Evolutionary conservation across 305 asterid species (phyloP).

Genomic region (Withania somnifera): DNA sequence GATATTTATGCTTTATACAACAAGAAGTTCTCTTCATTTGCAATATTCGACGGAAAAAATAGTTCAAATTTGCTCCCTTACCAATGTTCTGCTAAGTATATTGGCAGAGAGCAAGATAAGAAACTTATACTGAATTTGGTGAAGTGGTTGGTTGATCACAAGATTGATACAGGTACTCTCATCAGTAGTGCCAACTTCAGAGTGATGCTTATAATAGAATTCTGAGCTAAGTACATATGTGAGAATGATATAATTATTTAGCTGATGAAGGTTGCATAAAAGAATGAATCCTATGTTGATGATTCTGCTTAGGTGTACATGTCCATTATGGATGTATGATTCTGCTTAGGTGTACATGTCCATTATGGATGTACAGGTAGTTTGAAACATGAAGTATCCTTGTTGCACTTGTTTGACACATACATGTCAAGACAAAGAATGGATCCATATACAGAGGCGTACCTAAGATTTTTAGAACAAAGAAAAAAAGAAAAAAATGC

Average conservation of each 20-base stretch:
- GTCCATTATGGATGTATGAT: background rate
- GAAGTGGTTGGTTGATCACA: slow-evolving; percentile 31
- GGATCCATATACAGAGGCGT: too few species aligned
- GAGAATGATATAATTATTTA: background rate
- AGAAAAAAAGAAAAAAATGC: too few species aligned
- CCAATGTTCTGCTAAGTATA: slow-evolving; percentile 37
- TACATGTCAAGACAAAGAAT: background rate
- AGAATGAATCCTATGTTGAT: background rate
- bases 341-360: background rate
- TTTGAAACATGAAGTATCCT: background rate
- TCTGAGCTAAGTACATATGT: background rate
- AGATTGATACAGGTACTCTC: slow-evolving; percentile 23
- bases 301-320: background rate
- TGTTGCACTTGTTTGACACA: background rate
- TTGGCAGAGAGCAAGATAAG: slow-evolving; percentile 43
- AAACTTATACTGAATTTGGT: slow-evolving; percentile 25
- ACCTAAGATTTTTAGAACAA: too few species aligned
- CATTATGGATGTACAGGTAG: background rate
- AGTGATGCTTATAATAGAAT: background rate
- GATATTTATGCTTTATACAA: slow-evolving; percentile 46
- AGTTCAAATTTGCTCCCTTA: slow-evolving; percentile 33
- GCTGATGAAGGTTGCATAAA: background rate
- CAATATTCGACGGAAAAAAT: slow-evolving; percentile 44
- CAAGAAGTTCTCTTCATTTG: slow-evolving; percentile 64
- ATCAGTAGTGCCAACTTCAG: background rate